Evolutionary conservation across 1,284 basidiomycete genomes (phyloP).

Genomic region (Amylostereum chailletii): DNA sequence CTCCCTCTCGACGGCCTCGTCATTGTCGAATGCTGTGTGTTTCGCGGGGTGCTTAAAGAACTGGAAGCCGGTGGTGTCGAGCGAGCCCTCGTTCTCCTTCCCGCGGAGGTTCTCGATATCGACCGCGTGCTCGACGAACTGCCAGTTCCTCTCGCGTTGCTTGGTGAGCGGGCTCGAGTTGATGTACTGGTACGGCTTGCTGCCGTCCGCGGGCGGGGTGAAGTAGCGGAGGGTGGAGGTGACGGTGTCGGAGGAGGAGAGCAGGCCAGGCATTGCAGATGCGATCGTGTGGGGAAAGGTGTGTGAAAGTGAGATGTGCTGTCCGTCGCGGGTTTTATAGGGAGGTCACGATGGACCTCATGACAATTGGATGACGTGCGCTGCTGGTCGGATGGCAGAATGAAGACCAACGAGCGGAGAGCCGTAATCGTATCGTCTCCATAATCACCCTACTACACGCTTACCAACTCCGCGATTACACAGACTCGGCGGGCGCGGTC

Average conservation of each 20-base stretch:
- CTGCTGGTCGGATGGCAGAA: no score
- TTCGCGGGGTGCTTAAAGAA: constrained; percentile 27
- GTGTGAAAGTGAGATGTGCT: no score
- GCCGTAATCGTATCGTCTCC: no score
- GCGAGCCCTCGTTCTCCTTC: constrained; percentile 27
- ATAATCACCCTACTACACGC: no score
- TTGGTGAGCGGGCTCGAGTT: constrained; percentile 2
- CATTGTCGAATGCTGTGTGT: constrained; percentile 28
- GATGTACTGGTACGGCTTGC: constrained; percentile 5
- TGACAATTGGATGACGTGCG: no score
- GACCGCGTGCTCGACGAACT: constrained; percentile 14
- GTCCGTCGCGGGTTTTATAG: no score
- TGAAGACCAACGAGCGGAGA: no score
- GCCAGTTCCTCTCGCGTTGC: constrained; percentile 3
- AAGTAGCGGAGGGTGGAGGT: constrained; percentile 9
- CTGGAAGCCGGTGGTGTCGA: constrained; percentile 44
- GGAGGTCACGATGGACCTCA: no score
- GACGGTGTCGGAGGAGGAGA: neutral
- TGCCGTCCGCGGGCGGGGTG: constrained; percentile 10
- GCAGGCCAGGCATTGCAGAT: no score
- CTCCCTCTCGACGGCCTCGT: constrained; percentile 32
- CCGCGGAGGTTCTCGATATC: constrained; percentile 41
- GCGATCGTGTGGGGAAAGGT: no score
- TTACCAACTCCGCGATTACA: no score
- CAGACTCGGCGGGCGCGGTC: no score